Conservation (phyloP, 768 basidiomycete genomes). For the Russula olivacea region DNA sequence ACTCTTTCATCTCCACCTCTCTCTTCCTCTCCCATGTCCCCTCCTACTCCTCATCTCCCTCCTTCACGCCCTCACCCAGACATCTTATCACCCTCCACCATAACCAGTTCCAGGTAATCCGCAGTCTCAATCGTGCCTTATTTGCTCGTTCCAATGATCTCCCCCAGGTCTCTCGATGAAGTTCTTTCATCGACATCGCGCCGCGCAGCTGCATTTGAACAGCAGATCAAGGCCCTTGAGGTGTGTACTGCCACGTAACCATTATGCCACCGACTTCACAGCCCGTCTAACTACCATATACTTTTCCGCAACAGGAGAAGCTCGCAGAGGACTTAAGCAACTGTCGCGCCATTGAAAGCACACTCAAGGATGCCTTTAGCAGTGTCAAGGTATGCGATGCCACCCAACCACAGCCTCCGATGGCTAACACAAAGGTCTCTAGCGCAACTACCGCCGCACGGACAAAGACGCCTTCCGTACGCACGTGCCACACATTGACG, state of each 20-base stretch:
- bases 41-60: background rate
- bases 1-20: background rate
- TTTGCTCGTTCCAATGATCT: background rate
- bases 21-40: conserved; percentile 6
- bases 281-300: no score
- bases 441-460: conserved; percentile 58
- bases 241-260: background rate
- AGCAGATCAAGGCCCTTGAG: conserved; percentile 18
- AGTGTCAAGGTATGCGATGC: conserved; percentile 48
- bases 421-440: background rate
- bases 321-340: conserved; percentile 68
- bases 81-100: background rate
- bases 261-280: background rate
- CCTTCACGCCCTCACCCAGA: background rate
- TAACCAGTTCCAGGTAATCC: conserved; percentile 1
- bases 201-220: conserved; percentile 14
- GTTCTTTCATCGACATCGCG: conserved; percentile 6
- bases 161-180: background rate
- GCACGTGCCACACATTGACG: conserved; percentile 57
- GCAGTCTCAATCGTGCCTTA: no score
- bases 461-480: conserved; percentile 47
- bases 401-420: background rate
- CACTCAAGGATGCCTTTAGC: conserved; percentile 57
- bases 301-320: conserved; percentile 42
- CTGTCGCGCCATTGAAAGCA: conserved; percentile 65